These are phyloP conservation scores for Sphagnum contortum DNA, from an alignment of 225 moss, liverwort and hornwort genomes.

Conservation along the genomic window DNA sequence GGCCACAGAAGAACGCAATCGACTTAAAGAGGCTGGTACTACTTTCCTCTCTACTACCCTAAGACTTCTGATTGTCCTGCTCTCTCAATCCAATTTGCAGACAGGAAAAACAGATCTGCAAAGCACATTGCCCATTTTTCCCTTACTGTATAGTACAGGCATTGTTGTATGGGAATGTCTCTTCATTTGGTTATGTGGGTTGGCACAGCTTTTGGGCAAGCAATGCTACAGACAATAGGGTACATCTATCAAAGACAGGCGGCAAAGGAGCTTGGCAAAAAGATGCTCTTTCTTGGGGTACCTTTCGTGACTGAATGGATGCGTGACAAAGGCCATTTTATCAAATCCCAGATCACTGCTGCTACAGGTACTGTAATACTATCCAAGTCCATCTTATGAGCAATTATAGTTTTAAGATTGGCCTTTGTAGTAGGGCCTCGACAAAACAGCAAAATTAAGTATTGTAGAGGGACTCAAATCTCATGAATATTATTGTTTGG, in stretches of 20 bases:
- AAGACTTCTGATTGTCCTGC: no score
- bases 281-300: conserved; percentile 47
- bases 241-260: conserved; percentile 80
- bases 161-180: no score
- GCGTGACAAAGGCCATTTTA: conserved; percentile 77
- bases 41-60: not conserved
- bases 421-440: not conserved
- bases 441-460: no score
- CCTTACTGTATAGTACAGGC: no score
- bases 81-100: no score
- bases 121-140: no score
- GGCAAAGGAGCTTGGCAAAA: conserved; percentile 81
- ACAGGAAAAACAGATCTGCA: no score
- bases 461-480: no score
- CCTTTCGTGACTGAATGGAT: conserved; percentile 80
- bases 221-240: conserved; percentile 83
- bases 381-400: not conserved
- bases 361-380: conserved; percentile 31
- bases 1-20: conserved; percentile 52
- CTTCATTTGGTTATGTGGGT: conserved; percentile 5
- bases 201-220: conserved; percentile 52
- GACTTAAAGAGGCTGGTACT: conserved; percentile 37
- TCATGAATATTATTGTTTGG: not conserved
- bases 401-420: not conserved
- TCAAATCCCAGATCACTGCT: conserved; percentile 78